Conservation (phyloP, 768 basidiomycete species). For the Gymnopilus junonius region DNA sequence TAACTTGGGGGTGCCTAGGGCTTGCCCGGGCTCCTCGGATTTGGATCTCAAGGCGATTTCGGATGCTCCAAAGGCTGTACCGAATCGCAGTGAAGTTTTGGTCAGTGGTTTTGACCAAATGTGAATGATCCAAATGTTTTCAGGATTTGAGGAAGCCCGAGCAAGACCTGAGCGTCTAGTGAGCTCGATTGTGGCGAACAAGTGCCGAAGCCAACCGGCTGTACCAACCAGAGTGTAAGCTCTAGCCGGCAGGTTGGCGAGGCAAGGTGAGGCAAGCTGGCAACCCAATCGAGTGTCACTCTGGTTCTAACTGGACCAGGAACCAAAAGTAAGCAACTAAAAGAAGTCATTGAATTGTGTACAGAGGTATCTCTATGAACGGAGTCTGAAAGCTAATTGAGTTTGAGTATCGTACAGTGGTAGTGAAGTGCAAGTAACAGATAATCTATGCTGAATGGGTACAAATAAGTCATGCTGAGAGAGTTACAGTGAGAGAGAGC, state of each 20-base stretch:
- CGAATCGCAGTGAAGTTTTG: no score
- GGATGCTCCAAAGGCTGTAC: no score
- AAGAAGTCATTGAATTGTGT: background rate
- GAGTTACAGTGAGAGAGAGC: background rate
- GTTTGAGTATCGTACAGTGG: background rate
- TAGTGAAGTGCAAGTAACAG: no score
- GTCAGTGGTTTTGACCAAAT: background rate
- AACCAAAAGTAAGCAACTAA: background rate
- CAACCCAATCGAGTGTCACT: constrained; percentile 11
- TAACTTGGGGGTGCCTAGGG: background rate
- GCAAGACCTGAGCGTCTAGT: constrained; percentile 1
- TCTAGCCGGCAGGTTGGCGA: constrained; percentile 14
- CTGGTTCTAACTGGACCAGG: background rate
- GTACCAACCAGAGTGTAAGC: constrained; percentile 15
- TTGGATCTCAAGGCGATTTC: no score
- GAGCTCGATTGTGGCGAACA: no score
- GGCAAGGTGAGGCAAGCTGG: constrained; percentile 2
- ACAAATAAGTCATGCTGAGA: background rate
- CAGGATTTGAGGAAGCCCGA: background rate
- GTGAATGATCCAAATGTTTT: background rate
- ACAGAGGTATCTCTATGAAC: no score
- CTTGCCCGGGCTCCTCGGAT: no score
- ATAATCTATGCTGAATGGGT: no score
- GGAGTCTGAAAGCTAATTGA: no score
- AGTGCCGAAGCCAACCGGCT: constrained; percentile 8